Base-by-base conservation (phyloP, 768 basidiomycete genomes). In the Suillus brevipes region DNA sequence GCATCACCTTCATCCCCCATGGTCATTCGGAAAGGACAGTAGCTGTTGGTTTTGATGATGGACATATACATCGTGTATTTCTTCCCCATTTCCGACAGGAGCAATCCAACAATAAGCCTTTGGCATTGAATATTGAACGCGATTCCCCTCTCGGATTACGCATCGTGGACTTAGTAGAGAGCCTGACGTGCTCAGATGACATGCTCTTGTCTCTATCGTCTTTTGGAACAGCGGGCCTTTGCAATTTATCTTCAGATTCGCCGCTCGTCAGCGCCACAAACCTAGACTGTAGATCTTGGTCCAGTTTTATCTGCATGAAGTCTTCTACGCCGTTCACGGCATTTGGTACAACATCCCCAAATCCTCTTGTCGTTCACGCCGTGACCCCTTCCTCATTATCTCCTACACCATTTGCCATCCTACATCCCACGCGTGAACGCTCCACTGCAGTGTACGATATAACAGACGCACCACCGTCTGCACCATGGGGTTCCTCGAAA, bases 381-480 rank as follows among this genome's bases (percentile, higher is more conserved):
- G 78, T 94, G 63, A 70, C 79, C 8, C 78, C 83, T 52, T 79
- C 81, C 25, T 77, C 75, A 0, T 67, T 91, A n/a, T 79, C 82
- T 6, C 63, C 75, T 13, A 73, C 69, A 1, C 87, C 92, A 7
- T 78, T 80, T 50, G 79, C 83, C 53, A 72, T 82, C 64, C 79
- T 92, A 57, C 78, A 80, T 61, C 78, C 83, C 8, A 70, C 74
- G 36, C 72, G 75, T 61, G 66, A 71, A 40, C 52, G 64, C 56
- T 71, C 74, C 4, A 84, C 87, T 40, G 90, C 92, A 1, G 92
- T 92, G 12, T 94, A 93, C 77, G 89, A 85, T 50, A 84, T 95
- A 72, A 78, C 85, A 9, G 79, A 78, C 31, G 85, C 85, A 8
- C 88, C 90, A 0, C 80, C 81, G 0, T 81, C 85, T 34, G 87